Percentiles rank a stretch among this genome's conserved stretches.
phyloP scores from a whole-genome alignment of 805 yeast genomes.

The Suhomyces sp. region DNA sequence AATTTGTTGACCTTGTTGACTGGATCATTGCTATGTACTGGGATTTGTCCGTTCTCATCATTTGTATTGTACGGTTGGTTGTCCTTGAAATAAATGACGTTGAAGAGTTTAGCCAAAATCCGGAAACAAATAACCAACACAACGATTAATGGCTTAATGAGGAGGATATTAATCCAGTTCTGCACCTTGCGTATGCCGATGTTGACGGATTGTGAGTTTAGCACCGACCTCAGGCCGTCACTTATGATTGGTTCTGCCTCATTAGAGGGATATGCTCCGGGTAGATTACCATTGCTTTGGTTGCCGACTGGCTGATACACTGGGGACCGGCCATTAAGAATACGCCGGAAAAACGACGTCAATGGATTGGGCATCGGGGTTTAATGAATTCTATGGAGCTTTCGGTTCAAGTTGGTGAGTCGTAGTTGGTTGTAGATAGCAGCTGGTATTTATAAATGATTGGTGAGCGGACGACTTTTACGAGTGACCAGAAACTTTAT shows the following conservation, averaged over 20 bases:
- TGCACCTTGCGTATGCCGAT: constrained; percentile 3
- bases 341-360: not conserved
- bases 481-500: not conserved
- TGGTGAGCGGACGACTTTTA: not conserved
- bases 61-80: constrained; percentile 2
- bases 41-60: not conserved
- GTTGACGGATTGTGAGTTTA: constrained; percentile 20
- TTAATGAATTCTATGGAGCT: too few species aligned
- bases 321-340: not conserved
- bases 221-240: constrained; percentile 10
- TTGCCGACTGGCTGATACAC: constrained; percentile 4
- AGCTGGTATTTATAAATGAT: not conserved
- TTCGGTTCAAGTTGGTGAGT: too few species aligned
- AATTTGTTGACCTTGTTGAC: constrained; percentile 53
- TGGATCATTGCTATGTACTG: constrained; percentile 38
- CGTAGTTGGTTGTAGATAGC: not conserved
- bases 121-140: constrained; percentile 22
- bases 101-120: constrained; percentile 21
- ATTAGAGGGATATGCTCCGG: constrained; percentile 24
- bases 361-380: not conserved
- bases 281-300: constrained; percentile 12
- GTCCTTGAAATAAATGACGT: constrained; percentile 26
- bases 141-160: constrained; percentile 28
- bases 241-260: constrained; percentile 12
- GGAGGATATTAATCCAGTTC: constrained; percentile 12